phyloP scores from a whole-genome alignment of 257 asterid species.

The Solanum clarkiae region DNA sequence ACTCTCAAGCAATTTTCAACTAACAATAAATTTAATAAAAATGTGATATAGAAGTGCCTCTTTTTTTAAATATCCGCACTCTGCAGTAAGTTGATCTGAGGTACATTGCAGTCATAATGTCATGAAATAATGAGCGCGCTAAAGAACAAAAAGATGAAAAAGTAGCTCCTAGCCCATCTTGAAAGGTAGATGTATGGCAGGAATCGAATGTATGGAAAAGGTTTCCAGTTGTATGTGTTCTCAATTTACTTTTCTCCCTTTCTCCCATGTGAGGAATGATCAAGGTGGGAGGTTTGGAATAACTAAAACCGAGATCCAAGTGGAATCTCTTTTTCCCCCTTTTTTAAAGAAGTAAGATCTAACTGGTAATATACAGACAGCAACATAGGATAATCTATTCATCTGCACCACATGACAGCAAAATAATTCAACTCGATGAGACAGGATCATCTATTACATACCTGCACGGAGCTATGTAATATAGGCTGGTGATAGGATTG shows the following conservation, averaged over 20 bases:
- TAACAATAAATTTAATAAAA: neutral
- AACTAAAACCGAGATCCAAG: neutral
- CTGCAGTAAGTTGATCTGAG: neutral
- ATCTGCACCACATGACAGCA: neutral
- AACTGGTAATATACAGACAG: neutral
- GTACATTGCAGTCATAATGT: neutral
- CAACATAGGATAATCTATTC: neutral
- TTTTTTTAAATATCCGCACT: neutral
- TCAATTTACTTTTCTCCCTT: neutral
- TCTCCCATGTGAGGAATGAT: neutral
- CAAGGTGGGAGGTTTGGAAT: neutral
- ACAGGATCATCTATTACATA: slow-evolving; percentile 10
- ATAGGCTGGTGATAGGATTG: slow-evolving; percentile 90
- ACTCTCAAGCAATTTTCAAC: neutral
- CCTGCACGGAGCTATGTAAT: slow-evolving; percentile 99
- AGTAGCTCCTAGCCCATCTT: neutral
- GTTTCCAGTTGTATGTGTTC: neutral
- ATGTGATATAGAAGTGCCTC: neutral
- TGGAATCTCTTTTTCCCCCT: neutral
- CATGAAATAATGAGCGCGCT: neutral
- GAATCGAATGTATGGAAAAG: neutral
- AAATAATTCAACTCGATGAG: neutral
- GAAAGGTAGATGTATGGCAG: neutral
- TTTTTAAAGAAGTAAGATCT: neutral
- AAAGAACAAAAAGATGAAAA: neutral